These are phyloP conservation scores for Chalaropsis thielavioides DNA, from an alignment of 2,329 filamentous ascomycete species.

Conservation along the genomic window DNA sequence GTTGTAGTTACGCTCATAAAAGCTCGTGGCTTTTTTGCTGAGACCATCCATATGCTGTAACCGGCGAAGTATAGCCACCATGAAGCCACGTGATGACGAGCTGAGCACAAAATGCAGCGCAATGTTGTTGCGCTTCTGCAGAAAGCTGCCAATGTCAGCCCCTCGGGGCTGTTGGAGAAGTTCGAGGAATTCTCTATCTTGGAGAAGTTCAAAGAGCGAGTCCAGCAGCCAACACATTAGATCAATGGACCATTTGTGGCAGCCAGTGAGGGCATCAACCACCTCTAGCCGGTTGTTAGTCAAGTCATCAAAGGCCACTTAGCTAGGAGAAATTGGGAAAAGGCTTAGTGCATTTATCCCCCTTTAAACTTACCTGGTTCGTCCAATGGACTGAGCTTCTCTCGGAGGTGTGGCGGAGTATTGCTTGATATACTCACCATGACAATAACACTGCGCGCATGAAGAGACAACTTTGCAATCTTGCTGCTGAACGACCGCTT, in stretches of 20 bases:
- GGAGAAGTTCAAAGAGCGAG: constrained; percentile 40
- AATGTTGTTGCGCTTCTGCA: constrained; percentile 41
- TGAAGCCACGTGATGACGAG: constrained; percentile 57
- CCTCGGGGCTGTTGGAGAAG: constrained; percentile 33
- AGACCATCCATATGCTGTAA: constrained; percentile 42
- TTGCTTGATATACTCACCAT: constrained; percentile 50
- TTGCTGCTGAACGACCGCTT: constrained; percentile 54
- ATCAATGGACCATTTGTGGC: constrained; percentile 65
- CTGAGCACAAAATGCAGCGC: constrained; percentile 52
- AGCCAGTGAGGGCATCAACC: constrained; percentile 56
- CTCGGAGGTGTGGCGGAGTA: constrained; percentile 37
- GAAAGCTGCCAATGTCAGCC: constrained; percentile 33
- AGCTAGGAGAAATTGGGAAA: neutral
- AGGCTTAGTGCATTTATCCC: neutral
- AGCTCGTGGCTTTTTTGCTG: constrained; percentile 35
- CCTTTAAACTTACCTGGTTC: constrained; percentile 33
- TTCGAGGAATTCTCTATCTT: constrained; percentile 37
- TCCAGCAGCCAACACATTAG: constrained; percentile 50
- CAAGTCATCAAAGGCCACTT: neutral
- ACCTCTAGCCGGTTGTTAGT: constrained; percentile 38
- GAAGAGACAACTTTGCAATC: constrained; percentile 59
- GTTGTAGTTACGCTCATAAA: constrained; percentile 32
- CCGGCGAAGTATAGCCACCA: constrained; percentile 53
- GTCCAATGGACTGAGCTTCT: constrained; percentile 44
- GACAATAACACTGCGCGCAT: constrained; percentile 57